Conservation (phyloP, 1,139 yeast genomes). For the Lipomyces yarrowii region DNA sequence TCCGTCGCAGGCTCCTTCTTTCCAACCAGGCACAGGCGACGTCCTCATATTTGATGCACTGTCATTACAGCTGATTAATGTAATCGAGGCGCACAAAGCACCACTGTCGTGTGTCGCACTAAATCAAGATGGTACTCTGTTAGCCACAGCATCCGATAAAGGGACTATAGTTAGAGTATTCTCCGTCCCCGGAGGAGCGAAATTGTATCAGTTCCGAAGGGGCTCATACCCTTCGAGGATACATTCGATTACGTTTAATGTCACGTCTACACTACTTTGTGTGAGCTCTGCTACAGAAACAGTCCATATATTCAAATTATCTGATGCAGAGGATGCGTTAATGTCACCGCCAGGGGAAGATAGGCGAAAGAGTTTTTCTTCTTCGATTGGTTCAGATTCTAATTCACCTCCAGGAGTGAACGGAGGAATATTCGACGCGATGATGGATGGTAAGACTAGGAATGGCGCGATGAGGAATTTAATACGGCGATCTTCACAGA, state of each 20-base stretch:
- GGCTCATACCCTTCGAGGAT: slow-evolving; percentile 82
- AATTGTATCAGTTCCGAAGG: slow-evolving; percentile 85
- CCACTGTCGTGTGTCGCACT: slow-evolving; percentile 77
- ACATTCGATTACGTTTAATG: slow-evolving; percentile 79
- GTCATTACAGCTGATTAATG: slow-evolving; percentile 79
- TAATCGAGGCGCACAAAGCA: slow-evolving; percentile 91
- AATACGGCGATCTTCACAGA: slow-evolving; percentile 56
- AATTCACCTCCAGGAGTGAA: slow-evolving; percentile 29
- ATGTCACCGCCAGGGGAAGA: slow-evolving; percentile 10
- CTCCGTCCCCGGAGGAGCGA: slow-evolving; percentile 78
- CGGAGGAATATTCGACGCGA: slow-evolving; percentile 30
- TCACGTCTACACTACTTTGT: slow-evolving; percentile 70
- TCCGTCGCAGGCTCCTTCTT: slow-evolving; percentile 33
- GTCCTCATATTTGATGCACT: slow-evolving; percentile 81
- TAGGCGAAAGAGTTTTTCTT: slow-evolving; percentile 29
- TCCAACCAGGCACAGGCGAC: slow-evolving; percentile 64
- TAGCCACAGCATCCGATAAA: slow-evolving; percentile 94
- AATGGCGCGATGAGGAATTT: slow-evolving; percentile 33
- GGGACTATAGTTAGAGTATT: slow-evolving; percentile 93
- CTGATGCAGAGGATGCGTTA: slow-evolving; percentile 31
- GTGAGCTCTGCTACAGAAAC: slow-evolving; percentile 93
- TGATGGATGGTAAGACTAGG: slow-evolving; percentile 27
- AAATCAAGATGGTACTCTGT: slow-evolving; percentile 70
- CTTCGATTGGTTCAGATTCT: slow-evolving; percentile 28
- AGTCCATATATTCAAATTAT: slow-evolving; percentile 76